A percentile compares a stretch with the other conserved stretches of the same genome.
These are phyloP conservation scores for Melampsora larici-populina DNA, from an alignment of 1,284 basidiomycete species.

Conservation along the genomic window DNA sequence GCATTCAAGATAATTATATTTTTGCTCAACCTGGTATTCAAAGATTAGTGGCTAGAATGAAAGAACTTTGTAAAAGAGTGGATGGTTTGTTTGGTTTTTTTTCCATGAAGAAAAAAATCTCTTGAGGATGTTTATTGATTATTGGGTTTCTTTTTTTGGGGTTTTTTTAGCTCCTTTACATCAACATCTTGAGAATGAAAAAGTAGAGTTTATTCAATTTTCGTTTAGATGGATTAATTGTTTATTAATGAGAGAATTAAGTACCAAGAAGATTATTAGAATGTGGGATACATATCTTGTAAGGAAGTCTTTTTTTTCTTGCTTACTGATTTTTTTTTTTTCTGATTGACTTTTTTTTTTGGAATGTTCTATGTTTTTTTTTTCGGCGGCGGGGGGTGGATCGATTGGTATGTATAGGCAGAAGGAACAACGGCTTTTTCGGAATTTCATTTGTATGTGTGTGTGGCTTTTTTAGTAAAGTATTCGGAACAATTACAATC, in stretches of 20 bases:
- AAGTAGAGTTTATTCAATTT: slow-evolving; percentile 97
- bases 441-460: slow-evolving; percentile 93
- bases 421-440: slow-evolving; percentile 94
- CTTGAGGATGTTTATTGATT: not conserved
- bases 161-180: slow-evolving; percentile 66
- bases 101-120: not conserved
- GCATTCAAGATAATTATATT: slow-evolving; percentile 96
- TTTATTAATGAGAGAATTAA: slow-evolving; percentile 90
- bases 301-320: slow-evolving; percentile 54
- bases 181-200: slow-evolving; percentile 76
- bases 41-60: slow-evolving; percentile 83
- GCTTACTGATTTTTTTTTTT: not conserved
- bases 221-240: slow-evolving; percentile 99
- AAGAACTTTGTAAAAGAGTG: slow-evolving; percentile 83
- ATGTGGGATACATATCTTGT: slow-evolving; percentile 99
- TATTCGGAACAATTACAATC: slow-evolving; percentile 84
- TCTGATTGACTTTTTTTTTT: not conserved
- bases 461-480: slow-evolving; percentile 84
- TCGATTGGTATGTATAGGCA: slow-evolving; percentile 60
- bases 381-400: not conserved
- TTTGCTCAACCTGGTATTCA: slow-evolving; percentile 91
- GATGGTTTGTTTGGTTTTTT: slow-evolving; percentile 63
- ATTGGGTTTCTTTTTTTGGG: no score
- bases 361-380: no score
- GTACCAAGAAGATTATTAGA: slow-evolving; percentile 85